Conservation (phyloP, 1,139 yeast species). For the Taphrina pruni region DNA sequence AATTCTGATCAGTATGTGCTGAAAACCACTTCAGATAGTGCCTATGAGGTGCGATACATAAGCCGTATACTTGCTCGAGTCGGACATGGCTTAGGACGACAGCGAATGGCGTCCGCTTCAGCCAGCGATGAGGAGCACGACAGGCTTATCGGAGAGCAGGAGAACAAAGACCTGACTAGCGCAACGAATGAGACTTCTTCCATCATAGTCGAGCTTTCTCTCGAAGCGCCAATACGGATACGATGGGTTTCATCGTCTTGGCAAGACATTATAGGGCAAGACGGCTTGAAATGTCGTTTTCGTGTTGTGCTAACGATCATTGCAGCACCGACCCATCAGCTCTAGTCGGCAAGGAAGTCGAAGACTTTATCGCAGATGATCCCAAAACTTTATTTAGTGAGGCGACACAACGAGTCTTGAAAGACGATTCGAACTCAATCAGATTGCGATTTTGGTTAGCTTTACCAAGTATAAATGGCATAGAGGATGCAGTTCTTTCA, state of each 20-base stretch:
- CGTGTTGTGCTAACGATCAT: slow-evolving; percentile 54
- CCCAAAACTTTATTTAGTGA: slow-evolving; percentile 56
- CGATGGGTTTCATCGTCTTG: slow-evolving; percentile 75
- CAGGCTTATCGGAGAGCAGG: slow-evolving; percentile 15
- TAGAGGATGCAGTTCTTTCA: slow-evolving; percentile 23
- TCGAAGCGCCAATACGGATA: slow-evolving; percentile 49
- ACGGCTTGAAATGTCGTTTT: slow-evolving; percentile 48
- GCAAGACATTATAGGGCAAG: slow-evolving; percentile 65
- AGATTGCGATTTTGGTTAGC: slow-evolving; percentile 36
- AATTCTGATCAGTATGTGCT: too few relatives aligned
- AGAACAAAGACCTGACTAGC: slow-evolving; percentile 24
- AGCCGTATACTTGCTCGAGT: neutral
- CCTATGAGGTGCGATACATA: neutral
- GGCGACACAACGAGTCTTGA: slow-evolving; percentile 46
- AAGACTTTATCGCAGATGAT: slow-evolving; percentile 66
- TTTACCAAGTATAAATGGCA: slow-evolving; percentile 24
- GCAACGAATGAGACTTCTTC: slow-evolving; percentile 38
- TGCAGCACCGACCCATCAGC: slow-evolving; percentile 48
- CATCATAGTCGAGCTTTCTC: slow-evolving; percentile 39
- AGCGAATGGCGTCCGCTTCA: slow-evolving; percentile 17
- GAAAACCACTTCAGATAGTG: neutral
- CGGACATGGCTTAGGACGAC: neutral
- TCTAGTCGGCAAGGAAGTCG: slow-evolving; percentile 74
- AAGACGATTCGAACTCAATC: slow-evolving; percentile 44
- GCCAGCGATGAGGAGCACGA: slow-evolving; percentile 34